Conservation (phyloP, 495 filamentous ascomycete species). For the Penicillium macrosclerotiorum region DNA sequence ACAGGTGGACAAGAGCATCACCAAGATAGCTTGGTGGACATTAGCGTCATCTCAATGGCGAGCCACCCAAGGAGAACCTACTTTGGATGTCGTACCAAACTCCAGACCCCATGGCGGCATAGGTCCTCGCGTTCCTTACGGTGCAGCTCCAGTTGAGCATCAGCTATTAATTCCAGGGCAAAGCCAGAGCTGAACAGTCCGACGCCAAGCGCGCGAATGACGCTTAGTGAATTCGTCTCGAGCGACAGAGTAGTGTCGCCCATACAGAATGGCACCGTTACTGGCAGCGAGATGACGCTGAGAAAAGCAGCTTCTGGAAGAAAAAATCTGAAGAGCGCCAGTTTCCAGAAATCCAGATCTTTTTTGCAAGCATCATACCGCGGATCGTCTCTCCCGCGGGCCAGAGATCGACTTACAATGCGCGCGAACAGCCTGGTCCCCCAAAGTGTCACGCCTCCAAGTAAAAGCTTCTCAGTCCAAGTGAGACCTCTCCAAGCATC, state of each 20-base stretch:
- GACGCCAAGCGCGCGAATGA: conserved; percentile 46
- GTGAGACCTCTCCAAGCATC: conserved; percentile 43
- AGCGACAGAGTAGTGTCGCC: conserved; percentile 7
- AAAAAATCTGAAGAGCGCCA: conserved; percentile 46
- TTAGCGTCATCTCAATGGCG: background rate
- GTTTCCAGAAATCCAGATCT: conserved; percentile 53
- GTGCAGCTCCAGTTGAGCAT: conserved; percentile 47
- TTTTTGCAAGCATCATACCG: conserved; percentile 50
- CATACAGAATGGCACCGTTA: conserved; percentile 51
- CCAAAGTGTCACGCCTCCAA: conserved; percentile 54
- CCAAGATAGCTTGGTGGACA: conserved; percentile 51
- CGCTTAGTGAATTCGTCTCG: conserved; percentile 3
- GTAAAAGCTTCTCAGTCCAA: conserved; percentile 50
- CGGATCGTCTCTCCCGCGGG: conserved; percentile 52
- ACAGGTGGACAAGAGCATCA: conserved; percentile 51
- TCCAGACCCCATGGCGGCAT: conserved; percentile 56
- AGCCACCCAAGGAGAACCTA: conserved; percentile 28
- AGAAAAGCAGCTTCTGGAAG: conserved; percentile 51
- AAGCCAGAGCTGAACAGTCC: conserved; percentile 54
- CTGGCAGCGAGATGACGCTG: conserved; percentile 53
- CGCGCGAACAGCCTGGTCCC: conserved; percentile 53
- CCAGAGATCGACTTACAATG: conserved; percentile 40
- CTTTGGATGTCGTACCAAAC: conserved; percentile 60
- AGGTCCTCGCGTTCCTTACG: conserved; percentile 33
- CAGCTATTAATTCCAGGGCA: conserved; percentile 52